Base-by-base conservation (phyloP, 345 rosid genomes). In the Corymbia maculata region DNA sequence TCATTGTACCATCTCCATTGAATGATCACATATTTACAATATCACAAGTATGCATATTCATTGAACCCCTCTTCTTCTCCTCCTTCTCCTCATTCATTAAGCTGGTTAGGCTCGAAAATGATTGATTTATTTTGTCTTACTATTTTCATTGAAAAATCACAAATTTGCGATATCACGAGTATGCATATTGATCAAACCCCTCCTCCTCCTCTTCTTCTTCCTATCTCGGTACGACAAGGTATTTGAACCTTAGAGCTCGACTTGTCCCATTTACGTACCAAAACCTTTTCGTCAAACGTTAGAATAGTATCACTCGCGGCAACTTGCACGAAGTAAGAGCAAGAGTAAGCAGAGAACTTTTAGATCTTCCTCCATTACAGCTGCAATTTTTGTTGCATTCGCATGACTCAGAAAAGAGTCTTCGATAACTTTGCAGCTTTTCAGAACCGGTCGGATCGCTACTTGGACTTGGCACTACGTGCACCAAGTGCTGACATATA, bases 151-250 rank as follows among this genome's bases (percentile, higher is more conserved):
- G 19, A 64, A 64, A n/a, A 2, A 64, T 64, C 19, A 0, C 22
- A 28, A 0, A 55, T 26, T 55, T 0, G 61, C 28, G 61, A 0
- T 22, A 55, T 55, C 61, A 55, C 4, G 61, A 28, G 22, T 55
- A 22, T 55, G 44, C 0, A 0, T 32, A 32, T 70, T 32, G 45
- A 16, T 4, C 24, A 32, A 32, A 32, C 21, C 45, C 24, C 19
- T 66, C 0, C 6, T 32, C 0, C 17, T 68, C 45, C 17, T 64
- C 42, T 32, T 30, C 36, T 8, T 66, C 9, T 21, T 68, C 13
- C 64, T 68, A 45, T 32, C 28, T 75, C 5, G 49, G 84, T 44
- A 42, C 84, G 13, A 19, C 13, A 8, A 42, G 12, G 21, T 19
- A 42, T 19, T 14, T 0, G 47, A 75, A 42, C 42, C 1, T 21